These are phyloP conservation scores for Hamigera avellanea DNA, from an alignment of 495 filamentous ascomycete genomes.

Conservation along the genomic window DNA sequence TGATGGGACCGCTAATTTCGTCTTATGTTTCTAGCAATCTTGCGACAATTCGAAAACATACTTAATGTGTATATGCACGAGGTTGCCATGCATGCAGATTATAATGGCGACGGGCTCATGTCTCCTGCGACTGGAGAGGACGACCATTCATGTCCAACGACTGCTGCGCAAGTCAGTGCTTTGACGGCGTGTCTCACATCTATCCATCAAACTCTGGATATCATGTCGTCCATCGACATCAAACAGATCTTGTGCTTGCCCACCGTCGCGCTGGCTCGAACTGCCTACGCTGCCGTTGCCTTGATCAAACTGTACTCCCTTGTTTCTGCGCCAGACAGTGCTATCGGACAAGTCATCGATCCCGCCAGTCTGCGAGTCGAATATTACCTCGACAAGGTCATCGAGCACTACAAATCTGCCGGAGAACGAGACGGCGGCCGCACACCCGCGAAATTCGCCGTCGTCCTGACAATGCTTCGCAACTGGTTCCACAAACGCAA, in stretches of 20 bases:
- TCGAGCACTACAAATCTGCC: conserved; percentile 53
- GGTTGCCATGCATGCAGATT: conserved; percentile 66
- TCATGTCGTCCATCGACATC: conserved; percentile 50
- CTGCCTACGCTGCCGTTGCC: conserved; percentile 73
- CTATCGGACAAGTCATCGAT: conserved; percentile 66
- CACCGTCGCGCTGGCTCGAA: conserved; percentile 64
- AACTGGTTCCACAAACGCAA: conserved; percentile 53
- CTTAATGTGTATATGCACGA: conserved; percentile 79
- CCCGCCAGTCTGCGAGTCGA: conserved; percentile 65
- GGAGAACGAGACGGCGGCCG: conserved; percentile 53
- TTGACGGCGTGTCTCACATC: conserved; percentile 59
- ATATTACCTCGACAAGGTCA: conserved; percentile 55
- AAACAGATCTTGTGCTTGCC: conserved; percentile 57
- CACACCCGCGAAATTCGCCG: conserved; percentile 63
- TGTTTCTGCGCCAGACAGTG: conserved; percentile 52
- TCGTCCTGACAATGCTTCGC: conserved; percentile 62
- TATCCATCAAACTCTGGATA: conserved; percentile 64
- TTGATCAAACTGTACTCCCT: conserved; percentile 83
- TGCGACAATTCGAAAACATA: conserved; percentile 28
- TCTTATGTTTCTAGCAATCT: conserved; percentile 7
- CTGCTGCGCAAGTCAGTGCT: conserved; percentile 56
- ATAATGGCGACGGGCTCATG: conserved; percentile 29
- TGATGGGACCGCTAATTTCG: too few species aligned
- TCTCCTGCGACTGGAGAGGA: conserved; percentile 7
- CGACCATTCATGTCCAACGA: conserved; percentile 31